Base-by-base conservation (phyloP, 148 eudicot species). In the Fagopyrum tataricum region DNA sequence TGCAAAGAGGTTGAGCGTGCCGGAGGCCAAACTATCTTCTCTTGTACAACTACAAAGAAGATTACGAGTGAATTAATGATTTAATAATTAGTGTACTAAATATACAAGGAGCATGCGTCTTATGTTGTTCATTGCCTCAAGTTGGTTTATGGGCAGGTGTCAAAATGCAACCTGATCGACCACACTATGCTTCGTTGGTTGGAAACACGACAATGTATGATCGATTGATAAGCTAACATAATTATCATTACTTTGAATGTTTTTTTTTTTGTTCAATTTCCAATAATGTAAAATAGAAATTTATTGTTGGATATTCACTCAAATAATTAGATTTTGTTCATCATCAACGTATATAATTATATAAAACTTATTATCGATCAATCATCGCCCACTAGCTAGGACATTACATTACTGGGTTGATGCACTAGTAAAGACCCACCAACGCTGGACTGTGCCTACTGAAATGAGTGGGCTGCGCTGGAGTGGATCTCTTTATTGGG, bases 121-220 rank as follows among this genome's bases (percentile, higher is more conserved):
- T 14, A 15, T 51, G 55, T 51, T 14, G 17, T 51, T 17, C 55
- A 15, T 51, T 18, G 55, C 55, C 15, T 51, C 17, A 51, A 51
- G 18, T 3, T 4, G 55, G 18, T 14, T 51, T 58, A 14, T 7
- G 37, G 64, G 21, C 64, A n/a, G 64, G 5, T 58, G 37, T 18
- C 14, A 58, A 58, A 58, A 51, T 58, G 64, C 15, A 59, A 24
- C 66, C 40, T 24, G 37, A 31, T 31, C 37, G 66, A 59, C 66
- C 66, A 59, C 66, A 59, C 44, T 24, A 18, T 76, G 78, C 72
- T 70, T 55, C 43, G 78, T 70, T 76, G 78, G 78, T 76, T 37
- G 78, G 74, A 49, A 71, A 71, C 74, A 71, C 49, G 31, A 76
- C 49, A 59, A 71, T 21, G 55, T 18, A 42, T 49, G 73, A 76